phyloP scores from a whole-genome alignment of 306 rosid species.

The Prunus fruticosa region DNA sequence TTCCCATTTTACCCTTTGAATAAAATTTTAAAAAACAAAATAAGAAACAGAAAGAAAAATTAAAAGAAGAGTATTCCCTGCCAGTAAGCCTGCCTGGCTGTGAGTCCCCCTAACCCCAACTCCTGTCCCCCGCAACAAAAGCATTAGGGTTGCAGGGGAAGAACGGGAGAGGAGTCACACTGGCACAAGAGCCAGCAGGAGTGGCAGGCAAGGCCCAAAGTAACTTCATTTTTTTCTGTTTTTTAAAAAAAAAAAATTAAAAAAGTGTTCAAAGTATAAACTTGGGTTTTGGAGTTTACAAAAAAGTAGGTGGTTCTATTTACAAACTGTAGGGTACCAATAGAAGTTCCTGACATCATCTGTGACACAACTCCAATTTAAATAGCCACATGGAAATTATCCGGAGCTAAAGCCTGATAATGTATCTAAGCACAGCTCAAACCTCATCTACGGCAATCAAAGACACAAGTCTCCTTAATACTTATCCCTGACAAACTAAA shows the following conservation, averaged over 20 bases:
- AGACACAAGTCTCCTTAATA: background rate
- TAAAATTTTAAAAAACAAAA: background rate
- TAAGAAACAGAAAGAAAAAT: background rate
- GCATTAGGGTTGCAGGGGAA: background rate
- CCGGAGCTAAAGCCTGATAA: background rate
- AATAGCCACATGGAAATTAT: background rate
- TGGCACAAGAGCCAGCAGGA: background rate
- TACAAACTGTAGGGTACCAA: background rate
- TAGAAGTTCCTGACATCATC: background rate
- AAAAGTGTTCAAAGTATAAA: background rate
- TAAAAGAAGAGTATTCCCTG: background rate
- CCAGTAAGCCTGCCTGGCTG: no score
- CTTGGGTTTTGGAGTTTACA: background rate
- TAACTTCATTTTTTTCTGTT: background rate
- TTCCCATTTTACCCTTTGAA: background rate
- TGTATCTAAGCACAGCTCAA: background rate
- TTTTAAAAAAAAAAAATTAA: no score
- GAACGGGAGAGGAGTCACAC: background rate
- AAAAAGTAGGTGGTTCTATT: background rate
- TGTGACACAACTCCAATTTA: background rate
- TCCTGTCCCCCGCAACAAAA: background rate
- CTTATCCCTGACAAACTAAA: background rate
- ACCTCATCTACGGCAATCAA: background rate
- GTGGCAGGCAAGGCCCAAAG: background rate
- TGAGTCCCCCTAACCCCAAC: background rate